phyloP scores from a whole-genome alignment of 2,329 filamentous ascomycete genomes.

The Fusarium marasasianum region DNA sequence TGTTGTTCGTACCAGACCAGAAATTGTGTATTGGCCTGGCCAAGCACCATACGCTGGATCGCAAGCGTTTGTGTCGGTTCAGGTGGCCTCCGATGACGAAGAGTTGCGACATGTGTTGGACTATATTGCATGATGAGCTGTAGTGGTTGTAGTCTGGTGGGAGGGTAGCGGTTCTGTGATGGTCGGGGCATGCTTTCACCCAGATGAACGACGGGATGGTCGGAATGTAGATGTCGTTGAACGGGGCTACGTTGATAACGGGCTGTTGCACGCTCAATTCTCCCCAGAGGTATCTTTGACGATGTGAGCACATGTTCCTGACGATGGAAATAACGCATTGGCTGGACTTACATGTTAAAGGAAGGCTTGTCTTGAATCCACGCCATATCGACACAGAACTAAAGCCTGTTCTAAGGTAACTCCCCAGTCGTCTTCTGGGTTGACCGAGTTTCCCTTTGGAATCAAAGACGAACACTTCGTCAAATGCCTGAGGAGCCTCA shows the following conservation, averaged over 20 bases:
- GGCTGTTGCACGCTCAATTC: neutral
- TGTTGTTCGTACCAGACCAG: neutral
- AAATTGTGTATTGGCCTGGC: neutral
- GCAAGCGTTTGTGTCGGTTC: neutral
- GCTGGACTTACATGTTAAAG: neutral
- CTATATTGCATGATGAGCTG: neutral
- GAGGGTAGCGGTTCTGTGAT: neutral
- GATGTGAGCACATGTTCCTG: accelerated
- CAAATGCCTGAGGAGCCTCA: neutral
- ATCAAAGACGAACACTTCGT: neutral
- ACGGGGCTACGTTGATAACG: neutral
- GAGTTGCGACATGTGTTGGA: neutral
- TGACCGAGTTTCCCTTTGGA: neutral
- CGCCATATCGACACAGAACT: neutral
- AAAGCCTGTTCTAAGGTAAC: neutral
- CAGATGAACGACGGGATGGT: neutral
- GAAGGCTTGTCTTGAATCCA: neutral
- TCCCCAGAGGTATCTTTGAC: neutral
- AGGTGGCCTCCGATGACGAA: neutral
- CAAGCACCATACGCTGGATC: neutral
- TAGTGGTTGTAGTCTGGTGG: neutral
- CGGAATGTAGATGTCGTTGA: neutral
- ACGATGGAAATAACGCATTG: accelerated
- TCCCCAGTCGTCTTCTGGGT: neutral
- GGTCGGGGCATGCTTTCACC: neutral